Evolutionary conservation across 768 basidiomycete species (phyloP).

Genomic region (Tulasnella sp.): DNA sequence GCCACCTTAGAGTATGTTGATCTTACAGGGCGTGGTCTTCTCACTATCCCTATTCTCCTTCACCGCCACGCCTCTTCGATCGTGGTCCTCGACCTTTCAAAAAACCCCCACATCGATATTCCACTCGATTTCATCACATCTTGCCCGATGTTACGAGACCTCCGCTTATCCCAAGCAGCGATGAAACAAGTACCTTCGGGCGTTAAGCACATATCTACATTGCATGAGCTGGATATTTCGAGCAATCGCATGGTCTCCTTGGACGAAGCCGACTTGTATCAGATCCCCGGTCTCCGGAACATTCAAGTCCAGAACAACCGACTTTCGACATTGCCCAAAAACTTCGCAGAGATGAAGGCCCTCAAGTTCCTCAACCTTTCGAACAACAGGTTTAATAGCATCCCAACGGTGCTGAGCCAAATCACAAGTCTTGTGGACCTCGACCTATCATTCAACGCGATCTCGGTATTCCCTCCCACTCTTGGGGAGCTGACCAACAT

Average conservation of each 20-base stretch:
- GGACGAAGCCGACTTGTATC: slow-evolving; percentile 77
- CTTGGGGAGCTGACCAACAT: slow-evolving; percentile 67
- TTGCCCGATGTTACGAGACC: slow-evolving; percentile 75
- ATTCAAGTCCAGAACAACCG: slow-evolving; percentile 88
- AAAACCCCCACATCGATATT: slow-evolving; percentile 93
- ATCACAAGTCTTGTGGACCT: slow-evolving; percentile 74
- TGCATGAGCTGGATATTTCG: slow-evolving; percentile 81
- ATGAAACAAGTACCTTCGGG: slow-evolving; percentile 89
- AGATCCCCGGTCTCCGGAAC: slow-evolving; percentile 61
- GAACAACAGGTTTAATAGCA: slow-evolving; percentile 81
- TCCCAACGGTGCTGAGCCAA: slow-evolving; percentile 72
- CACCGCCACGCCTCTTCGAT: slow-evolving; percentile 83
- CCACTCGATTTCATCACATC: slow-evolving; percentile 94
- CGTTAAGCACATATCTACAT: slow-evolving; percentile 65
- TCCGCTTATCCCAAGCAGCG: slow-evolving; percentile 85
- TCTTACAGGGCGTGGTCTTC: slow-evolving; percentile 71
- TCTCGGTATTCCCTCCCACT: slow-evolving; percentile 73
- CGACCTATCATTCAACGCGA: slow-evolving; percentile 91
- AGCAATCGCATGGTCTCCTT: slow-evolving; percentile 88
- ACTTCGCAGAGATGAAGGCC: slow-evolving; percentile 67
- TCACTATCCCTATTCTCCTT: slow-evolving; percentile 82
- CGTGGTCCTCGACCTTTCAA: slow-evolving; percentile 77
- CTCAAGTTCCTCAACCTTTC: slow-evolving; percentile 85
- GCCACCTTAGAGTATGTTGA: slow-evolving; percentile 73
- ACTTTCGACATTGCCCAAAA: slow-evolving; percentile 78